These are phyloP conservation scores for Ogataea trehalophila DNA, from an alignment of 805 yeast species.

Conservation along the genomic window DNA sequence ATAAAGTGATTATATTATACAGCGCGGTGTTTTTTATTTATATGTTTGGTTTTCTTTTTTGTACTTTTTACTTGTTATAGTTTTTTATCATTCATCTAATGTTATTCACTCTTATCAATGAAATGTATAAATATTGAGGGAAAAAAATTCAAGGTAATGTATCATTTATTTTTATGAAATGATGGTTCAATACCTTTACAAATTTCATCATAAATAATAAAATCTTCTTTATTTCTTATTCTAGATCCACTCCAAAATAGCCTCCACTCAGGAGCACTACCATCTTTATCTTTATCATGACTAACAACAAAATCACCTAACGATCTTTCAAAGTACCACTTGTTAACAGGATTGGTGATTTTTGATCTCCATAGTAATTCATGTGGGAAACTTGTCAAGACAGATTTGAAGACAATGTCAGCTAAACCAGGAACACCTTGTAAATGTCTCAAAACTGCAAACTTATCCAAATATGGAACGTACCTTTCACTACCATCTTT, in stretches of 20 bases:
- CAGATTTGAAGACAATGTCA: conserved; percentile 82
- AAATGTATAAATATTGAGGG: no score
- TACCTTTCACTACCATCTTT: conserved; percentile 10
- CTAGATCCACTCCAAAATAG: conserved; percentile 39
- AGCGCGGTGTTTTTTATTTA: not conserved
- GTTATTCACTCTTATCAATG: not conserved
- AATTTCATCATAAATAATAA: conserved; percentile 46
- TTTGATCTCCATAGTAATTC: conserved; percentile 91
- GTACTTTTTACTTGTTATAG: not conserved
- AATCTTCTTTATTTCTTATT: conserved; percentile 28
- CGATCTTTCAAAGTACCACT: conserved; percentile 95
- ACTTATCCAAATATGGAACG: conserved; percentile 85
- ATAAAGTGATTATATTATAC: not conserved
- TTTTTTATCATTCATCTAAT: not conserved
- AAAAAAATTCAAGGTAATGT: not conserved
- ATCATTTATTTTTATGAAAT: conserved; percentile 13
- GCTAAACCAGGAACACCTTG: conserved; percentile 95
- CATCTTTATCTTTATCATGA: not conserved
- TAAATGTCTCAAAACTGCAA: conserved; percentile 77
- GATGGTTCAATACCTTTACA: conserved; percentile 60
- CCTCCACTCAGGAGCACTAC: conserved; percentile 28
- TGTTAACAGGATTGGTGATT: conserved; percentile 82
- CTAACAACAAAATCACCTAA: conserved; percentile 54
- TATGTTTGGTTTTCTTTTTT: not conserved
- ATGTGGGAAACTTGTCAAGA: conserved; percentile 59